phyloP scores from a whole-genome alignment of 352 stramenopile species.

The Globisporangium cylindrosporum region DNA sequence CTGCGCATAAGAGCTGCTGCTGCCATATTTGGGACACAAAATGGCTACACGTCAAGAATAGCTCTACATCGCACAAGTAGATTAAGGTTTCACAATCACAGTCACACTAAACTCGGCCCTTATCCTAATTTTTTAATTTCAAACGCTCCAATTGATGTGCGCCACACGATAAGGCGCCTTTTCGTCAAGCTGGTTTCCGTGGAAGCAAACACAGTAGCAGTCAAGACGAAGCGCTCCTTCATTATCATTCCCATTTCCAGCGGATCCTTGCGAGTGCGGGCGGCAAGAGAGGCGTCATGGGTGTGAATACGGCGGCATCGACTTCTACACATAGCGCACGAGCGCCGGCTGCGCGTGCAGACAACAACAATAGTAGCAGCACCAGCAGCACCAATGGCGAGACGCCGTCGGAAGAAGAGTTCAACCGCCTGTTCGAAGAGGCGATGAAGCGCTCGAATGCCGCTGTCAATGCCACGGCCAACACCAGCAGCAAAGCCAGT shows the following conservation, averaged over 20 bases:
- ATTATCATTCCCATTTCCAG: background rate
- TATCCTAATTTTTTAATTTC: background rate
- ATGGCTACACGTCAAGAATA: slow-evolving; percentile 9
- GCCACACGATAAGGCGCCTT: background rate
- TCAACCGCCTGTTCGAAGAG: slow-evolving; percentile 45
- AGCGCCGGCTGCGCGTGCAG: background rate
- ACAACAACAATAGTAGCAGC: background rate
- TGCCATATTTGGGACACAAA: background rate
- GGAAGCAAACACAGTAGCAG: background rate
- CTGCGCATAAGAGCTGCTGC: background rate
- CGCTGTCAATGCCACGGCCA: background rate
- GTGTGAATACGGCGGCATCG: background rate
- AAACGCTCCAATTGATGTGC: background rate
- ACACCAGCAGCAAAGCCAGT: background rate
- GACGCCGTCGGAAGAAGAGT: slow-evolving; percentile 35
- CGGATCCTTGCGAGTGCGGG: background rate
- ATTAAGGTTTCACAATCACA: background rate
- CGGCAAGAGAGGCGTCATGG: background rate
- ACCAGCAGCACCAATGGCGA: background rate
- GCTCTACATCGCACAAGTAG: background rate
- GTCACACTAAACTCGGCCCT: background rate
- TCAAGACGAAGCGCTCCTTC: slow-evolving; percentile 1
- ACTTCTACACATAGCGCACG: background rate
- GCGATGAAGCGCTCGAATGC: slow-evolving; percentile 31
- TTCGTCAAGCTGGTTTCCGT: background rate